These are phyloP conservation scores for Hanseniaspora occidentalis DNA, from an alignment of 805 yeast species.

Conservation along the genomic window DNA sequence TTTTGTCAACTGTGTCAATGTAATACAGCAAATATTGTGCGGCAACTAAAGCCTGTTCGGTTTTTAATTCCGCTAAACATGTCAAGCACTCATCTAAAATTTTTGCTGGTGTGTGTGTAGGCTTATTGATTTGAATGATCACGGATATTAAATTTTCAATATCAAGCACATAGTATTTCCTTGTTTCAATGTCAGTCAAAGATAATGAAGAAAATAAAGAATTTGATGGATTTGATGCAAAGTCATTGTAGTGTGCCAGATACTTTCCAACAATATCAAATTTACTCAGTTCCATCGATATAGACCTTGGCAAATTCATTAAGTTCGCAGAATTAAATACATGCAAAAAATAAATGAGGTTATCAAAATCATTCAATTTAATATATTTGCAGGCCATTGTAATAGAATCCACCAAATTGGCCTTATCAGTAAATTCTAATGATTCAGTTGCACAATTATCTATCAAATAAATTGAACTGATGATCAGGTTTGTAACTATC, in stretches of 20 bases:
- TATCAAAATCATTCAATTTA: neutral
- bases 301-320: too few species aligned
- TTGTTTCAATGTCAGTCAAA: too few species aligned
- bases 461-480: neutral
- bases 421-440: neutral
- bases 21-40: neutral
- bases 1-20: constrained; percentile 12
- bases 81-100: neutral
- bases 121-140: too few species aligned
- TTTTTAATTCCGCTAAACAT: constrained; percentile 1
- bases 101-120: too few species aligned
- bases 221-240: too few species aligned
- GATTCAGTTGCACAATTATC: neutral
- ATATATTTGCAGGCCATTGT: neutral
- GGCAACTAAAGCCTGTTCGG: neutral
- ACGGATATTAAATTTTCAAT: too few species aligned
- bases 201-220: too few species aligned
- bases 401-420: neutral
- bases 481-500: neutral
- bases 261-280: too few species aligned
- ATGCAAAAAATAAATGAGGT: neutral
- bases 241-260: too few species aligned
- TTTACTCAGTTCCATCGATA: too few species aligned
- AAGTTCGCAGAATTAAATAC: too few species aligned
- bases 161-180: too few species aligned